Base-by-base conservation (phyloP, 495 filamentous ascomycete species). In the Apodospora peruviana region DNA sequence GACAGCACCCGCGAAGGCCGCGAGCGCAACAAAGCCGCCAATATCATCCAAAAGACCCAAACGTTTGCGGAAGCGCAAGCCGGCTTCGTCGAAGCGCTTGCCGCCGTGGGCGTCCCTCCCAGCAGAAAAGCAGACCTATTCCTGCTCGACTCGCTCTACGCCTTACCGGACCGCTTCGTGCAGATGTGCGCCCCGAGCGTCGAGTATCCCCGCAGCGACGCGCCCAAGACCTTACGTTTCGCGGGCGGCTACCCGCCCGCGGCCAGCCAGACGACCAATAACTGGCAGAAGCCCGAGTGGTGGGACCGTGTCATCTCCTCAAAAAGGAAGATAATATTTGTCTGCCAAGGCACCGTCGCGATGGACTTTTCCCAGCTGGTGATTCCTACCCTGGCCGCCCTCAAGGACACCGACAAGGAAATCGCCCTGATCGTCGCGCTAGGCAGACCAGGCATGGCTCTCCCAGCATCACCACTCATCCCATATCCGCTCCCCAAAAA, bases 321-420 rank as follows among this genome's bases (percentile, higher is more conserved):
- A 16, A 52, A 43, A 14, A 68, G 64, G 40, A 65, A 63, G 19
- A 42, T 71, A n/a, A 43, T 71, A 16, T 57, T 72, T 29, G 64
- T 71, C 8, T 55, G 58, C 0, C 69, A 72, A 45, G 69, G 69
- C 21, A 72, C 69, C 21, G 52, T 63, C 12, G 58, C 59, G 41
- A 59, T 47, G 21, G 46, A 61, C 34, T 59, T 55, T 8, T 32
- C 45, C 29, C 60, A 71, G 27, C 50, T 72, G 2, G 50, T 71
- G 35, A 27, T 71, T 2, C 67, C 69, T 0, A 63, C 61, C n/a
- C 46, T 72, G n/a, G 42, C 21, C 1, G 64, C 60, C 2, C 53
- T 72, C 23, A 41, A 48, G 0, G 40, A 46, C 21, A 55, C 27
- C 27, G 27, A 55, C 10, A 22, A 48, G 0, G 49, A 67, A 34